Evolutionary conservation across 352 stramenopile species (phyloP), one percentile per base, ranked within the genome.

Genomic region (Aphanomyces stellatus): DNA sequence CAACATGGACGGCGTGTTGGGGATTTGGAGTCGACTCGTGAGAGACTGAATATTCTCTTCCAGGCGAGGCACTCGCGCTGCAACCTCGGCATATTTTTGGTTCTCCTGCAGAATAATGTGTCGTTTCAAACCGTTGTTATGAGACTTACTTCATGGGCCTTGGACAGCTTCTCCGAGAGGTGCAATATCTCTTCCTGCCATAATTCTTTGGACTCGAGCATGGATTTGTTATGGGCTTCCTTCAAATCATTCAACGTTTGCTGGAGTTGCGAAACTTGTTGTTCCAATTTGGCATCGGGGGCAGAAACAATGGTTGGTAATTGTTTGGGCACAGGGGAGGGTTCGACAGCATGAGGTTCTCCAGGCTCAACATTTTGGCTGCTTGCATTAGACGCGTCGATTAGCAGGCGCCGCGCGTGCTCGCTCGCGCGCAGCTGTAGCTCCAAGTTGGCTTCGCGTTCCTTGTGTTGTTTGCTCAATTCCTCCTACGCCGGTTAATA

Each of bases 1-100:
- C 35, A 90, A 65, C 85, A 92, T 91, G 0, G 82, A 91, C 25
- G 83, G 85, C 8, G 84, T 90, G 25, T 75, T 79, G 24, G 85
- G 85, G 17, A 90, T 65, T n/a, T 71, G 66, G 6, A 80, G 40
- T 46, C 88, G 72, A 13, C 75, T 64, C 19, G 73, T 71, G 17
- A 91, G 70, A 2, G 65, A 63, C 7, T 72, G n/a, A 2, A 92
- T 62, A 19, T 90, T 72, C 46, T 76, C 70, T 65, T 94, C 85
- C 1, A 94, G 71, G 5, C 61, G 61, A 0, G 80, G 71, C 0
- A 87, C 70, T 2, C 69, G 75, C 6, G 69, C 68, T 15, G 70
- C 79, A 5, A 76, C 62, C 3, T 43, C 7, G 19, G 34, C 17
- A 25, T 28, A 49, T 25, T 6, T 33, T 6, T 66, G 53, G n/a